Conservation (phyloP, 306 rosid genomes). For the Medicago ruthenica region DNA sequence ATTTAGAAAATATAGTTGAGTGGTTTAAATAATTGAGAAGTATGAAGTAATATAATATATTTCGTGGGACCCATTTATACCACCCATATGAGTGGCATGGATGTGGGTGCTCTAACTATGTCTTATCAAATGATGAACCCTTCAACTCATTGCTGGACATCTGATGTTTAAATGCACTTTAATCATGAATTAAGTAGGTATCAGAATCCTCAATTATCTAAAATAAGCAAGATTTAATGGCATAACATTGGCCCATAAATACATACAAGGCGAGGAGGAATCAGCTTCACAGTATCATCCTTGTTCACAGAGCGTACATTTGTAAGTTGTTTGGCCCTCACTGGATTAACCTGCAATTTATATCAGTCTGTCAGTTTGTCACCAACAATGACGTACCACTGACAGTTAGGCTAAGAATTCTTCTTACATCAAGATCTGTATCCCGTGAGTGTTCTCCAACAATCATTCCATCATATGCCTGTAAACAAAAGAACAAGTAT, state of each 20-base stretch:
- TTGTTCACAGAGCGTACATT: constrained; percentile 79
- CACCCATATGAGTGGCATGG: too few relatives aligned
- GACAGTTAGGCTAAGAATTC: constrained; percentile 34
- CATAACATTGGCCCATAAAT: constrained; percentile 31
- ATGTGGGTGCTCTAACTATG: background rate
- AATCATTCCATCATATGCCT: constrained; percentile 98
- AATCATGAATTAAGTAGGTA: constrained; percentile 9
- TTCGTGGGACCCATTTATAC: too few relatives aligned
- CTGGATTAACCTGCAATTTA: constrained; percentile 79
- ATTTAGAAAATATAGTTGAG: too few relatives aligned
- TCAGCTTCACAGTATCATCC: constrained; percentile 84
- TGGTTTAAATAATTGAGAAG: too few relatives aligned
- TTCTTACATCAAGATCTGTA: constrained; percentile 81
- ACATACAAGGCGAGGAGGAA: constrained; percentile 98
- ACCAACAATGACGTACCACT: constrained; percentile 29
- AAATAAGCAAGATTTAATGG: constrained; percentile 12
- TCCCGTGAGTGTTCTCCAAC: constrained; percentile 96
- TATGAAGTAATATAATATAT: too few relatives aligned
- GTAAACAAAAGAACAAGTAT: constrained; percentile 43
- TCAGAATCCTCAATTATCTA: constrained; percentile 20
- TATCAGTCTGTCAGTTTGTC: constrained; percentile 40
- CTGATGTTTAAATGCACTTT: constrained; percentile 18
- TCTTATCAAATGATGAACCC: constrained; percentile 33
- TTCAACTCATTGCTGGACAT: constrained; percentile 24
- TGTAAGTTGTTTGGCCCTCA: constrained; percentile 72